Conservation (phyloP, 2,329 filamentous ascomycete species). For the Aspergillus fructus region DNA sequence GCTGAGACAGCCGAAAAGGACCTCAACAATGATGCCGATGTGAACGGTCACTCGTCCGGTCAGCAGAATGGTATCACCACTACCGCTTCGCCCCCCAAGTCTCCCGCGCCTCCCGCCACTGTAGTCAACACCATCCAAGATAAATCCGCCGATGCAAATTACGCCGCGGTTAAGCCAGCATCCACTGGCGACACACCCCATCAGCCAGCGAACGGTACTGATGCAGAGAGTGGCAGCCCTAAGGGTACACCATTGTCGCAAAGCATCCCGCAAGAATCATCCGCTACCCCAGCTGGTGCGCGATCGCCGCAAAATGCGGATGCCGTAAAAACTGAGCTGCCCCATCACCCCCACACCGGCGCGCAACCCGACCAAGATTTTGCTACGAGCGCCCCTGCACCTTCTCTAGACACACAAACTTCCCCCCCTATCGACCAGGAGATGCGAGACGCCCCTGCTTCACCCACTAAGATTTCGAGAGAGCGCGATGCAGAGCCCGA, state of each 20-base stretch:
- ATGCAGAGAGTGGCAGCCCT: background rate
- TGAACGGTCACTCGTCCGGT: slow-evolving; percentile 31
- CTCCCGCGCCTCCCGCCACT: slow-evolving; percentile 19
- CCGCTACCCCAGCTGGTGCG: slow-evolving; percentile 14
- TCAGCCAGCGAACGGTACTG: slow-evolving; percentile 2
- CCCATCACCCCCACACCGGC: slow-evolving; percentile 33
- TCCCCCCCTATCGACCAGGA: slow-evolving; percentile 43
- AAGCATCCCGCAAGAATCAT: slow-evolving; percentile 11
- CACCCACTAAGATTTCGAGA: slow-evolving; percentile 63
- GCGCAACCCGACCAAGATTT: slow-evolving; percentile 16
- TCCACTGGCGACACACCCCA: slow-evolving; percentile 1
- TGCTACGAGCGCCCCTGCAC: slow-evolving; percentile 20
- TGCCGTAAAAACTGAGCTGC: slow-evolving; percentile 33
- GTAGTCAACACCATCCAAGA: slow-evolving; percentile 12
- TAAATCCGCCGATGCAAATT: slow-evolving; percentile 12
- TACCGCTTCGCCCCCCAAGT: slow-evolving; percentile 32
- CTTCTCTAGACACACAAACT: slow-evolving; percentile 19
- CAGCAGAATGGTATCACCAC: slow-evolving; percentile 30
- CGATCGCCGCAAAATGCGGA: slow-evolving; percentile 22
- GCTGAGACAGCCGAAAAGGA: slow-evolving; percentile 15
- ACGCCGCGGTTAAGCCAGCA: slow-evolving; percentile 7
- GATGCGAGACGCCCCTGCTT: slow-evolving; percentile 55
- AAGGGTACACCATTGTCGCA: slow-evolving; percentile 10
- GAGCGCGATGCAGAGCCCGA: slow-evolving; percentile 71
- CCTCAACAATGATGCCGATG: slow-evolving; percentile 18